Evolutionary conservation across 2,329 filamentous ascomycete genomes (phyloP), one percentile per base, ranked within the genome.

Genomic region (Aspergillus carbonarius): DNA sequence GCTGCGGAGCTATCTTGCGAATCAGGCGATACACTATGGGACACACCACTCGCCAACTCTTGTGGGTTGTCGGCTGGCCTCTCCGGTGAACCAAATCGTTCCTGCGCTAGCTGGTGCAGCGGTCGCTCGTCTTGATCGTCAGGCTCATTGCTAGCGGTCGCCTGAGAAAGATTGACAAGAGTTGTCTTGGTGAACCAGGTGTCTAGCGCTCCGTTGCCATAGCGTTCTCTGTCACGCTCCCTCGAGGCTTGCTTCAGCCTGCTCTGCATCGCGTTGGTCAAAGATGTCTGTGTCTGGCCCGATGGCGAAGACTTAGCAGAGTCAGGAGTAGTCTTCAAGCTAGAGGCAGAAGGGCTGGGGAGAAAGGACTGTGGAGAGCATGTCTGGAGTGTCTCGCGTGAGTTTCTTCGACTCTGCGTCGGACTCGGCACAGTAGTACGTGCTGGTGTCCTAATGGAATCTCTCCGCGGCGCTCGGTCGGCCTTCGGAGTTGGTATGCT

Each of bases 151-250:
- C 20, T 54, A 5, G 32, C 25, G 13, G 37, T 25, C 10, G 15
- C 35, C 8, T 47, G 55, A 8, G 50, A n/a, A 18, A 50, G 27
- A 5, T 55, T 12, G 3, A 44, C 57, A 32, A 61, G 60, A 2
- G 65, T 62, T 3, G 57, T 61, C 17, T 55, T 70, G 18, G 62
- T 50, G 30, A 74, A 68, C 71, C 71, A 73, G 5, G 66, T 69
- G 52, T 74, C 72, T 9, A 74, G 60, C n/a, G 67, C 64, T 20
- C 67, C 69, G 40, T 67, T 70, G 2, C 63, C 62, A 42, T 67
- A 65, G 5, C 60, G 62, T 25, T 70, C 67, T 34, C 51, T 58
- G 15, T 64, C 63, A 15, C 57, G 62, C n/a, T 65, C 63, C 17
- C 64, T 66, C 13, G 59, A 60, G 5, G 55, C 48, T 37, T 55